These are phyloP conservation scores for Gastrolobium bilobum DNA, from an alignment of 306 rosid species.

Conservation along the genomic window DNA sequence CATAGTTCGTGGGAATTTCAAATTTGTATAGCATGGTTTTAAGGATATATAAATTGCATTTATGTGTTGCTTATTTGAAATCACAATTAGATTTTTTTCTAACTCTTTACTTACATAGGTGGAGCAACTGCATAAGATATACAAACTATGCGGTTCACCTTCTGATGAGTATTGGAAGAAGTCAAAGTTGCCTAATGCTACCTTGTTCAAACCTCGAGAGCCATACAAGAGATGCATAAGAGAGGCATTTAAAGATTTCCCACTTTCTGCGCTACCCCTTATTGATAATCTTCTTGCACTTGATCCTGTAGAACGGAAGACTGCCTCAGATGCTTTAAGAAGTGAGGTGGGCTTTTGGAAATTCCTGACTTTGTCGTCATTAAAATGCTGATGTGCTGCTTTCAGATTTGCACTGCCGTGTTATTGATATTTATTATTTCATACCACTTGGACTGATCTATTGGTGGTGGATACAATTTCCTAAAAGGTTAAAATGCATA, in stretches of 20 bases:
- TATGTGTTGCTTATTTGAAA: slow-evolving; percentile 17
- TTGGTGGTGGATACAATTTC: slow-evolving; percentile 16
- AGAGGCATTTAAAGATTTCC: slow-evolving; percentile 85
- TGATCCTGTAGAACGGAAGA: slow-evolving; percentile 87
- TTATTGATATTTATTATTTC: slow-evolving; percentile 31
- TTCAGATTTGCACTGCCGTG: slow-evolving; percentile 20
- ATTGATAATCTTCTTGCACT: slow-evolving; percentile 86
- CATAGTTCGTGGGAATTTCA: slow-evolving; percentile 18
- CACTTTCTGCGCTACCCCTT: slow-evolving; percentile 80
- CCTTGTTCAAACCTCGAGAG: slow-evolving; percentile 82
- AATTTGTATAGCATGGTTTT: slow-evolving; percentile 14
- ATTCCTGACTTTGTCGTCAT: slow-evolving; percentile 36
- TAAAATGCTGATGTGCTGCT: slow-evolving; percentile 13
- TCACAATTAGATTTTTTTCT: slow-evolving; percentile 36
- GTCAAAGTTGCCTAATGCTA: slow-evolving; percentile 89
- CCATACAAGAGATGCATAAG: slow-evolving; percentile 84
- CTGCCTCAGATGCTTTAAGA: slow-evolving; percentile 82
- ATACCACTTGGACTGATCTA: slow-evolving; percentile 19
- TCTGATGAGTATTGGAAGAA: slow-evolving; percentile 92
- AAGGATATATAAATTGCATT: slow-evolving; percentile 36
- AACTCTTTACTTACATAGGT: slow-evolving; percentile 63
- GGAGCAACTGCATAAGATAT: slow-evolving; percentile 96
- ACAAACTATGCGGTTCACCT: slow-evolving; percentile 95
- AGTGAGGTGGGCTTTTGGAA: slow-evolving; percentile 70
- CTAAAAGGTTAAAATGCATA: slow-evolving; percentile 11